Conservation (phyloP, 2,329 filamentous ascomycete species). For the Microdochium bolleyi region DNA sequence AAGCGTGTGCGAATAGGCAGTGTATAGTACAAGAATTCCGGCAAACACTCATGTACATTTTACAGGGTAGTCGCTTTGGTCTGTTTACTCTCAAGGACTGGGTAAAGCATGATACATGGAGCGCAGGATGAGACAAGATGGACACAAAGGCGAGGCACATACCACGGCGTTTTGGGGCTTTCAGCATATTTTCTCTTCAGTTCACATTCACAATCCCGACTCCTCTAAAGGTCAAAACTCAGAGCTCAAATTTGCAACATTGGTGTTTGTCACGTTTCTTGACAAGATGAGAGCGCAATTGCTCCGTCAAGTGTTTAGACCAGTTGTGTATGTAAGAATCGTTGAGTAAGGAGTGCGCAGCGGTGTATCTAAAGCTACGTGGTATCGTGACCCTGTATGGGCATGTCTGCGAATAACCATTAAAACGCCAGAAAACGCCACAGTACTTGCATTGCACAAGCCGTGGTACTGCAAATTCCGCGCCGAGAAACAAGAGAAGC, state of each 20-base stretch:
- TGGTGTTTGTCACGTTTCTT: background rate
- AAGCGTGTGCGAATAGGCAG: background rate
- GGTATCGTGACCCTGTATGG: conserved; percentile 14
- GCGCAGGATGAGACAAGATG: no score
- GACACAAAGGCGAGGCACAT: background rate
- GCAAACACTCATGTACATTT: background rate
- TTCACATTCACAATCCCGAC: background rate
- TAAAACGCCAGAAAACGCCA: conserved; percentile 8
- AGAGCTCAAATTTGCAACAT: background rate
- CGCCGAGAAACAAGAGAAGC: no score
- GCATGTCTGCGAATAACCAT: conserved; percentile 8
- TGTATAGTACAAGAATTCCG: background rate
- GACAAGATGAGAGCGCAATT: background rate
- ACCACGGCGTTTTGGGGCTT: background rate
- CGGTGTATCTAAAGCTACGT: conserved; percentile 7
- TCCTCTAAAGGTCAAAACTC: background rate
- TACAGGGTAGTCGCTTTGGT: no score
- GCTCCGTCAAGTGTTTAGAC: background rate
- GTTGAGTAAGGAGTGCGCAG: conserved; percentile 1
- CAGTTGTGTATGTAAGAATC: conserved; percentile 3
- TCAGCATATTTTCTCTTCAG: background rate
- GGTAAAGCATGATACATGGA: no score
- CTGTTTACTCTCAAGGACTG: no score
- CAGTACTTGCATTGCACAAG: background rate
- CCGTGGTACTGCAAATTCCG: background rate